phyloP scores from a whole-genome alignment of 1,139 yeast genomes.

The Candida frijolesensis region DNA sequence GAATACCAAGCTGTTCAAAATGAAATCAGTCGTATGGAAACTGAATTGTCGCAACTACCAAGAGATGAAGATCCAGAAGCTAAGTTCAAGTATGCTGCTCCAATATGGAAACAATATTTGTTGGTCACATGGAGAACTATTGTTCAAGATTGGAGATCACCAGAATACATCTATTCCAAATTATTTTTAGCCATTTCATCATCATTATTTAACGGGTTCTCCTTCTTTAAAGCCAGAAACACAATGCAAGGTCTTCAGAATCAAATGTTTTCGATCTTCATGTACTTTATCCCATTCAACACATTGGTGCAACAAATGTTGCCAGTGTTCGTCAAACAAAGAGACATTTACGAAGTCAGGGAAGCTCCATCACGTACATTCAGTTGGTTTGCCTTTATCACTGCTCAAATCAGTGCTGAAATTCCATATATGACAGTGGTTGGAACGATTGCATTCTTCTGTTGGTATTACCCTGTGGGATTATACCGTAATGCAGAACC shows the following conservation, averaged over 20 bases:
- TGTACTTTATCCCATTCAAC: constrained; percentile 48
- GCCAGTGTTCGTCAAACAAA: constrained; percentile 31
- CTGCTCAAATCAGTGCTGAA: constrained; percentile 69
- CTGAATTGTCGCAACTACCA: constrained; percentile 28
- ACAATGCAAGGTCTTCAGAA: constrained; percentile 44
- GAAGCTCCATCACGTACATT: constrained; percentile 34
- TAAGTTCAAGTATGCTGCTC: constrained; percentile 25
- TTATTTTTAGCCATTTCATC: constrained; percentile 34
- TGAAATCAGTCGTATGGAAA: constrained; percentile 33
- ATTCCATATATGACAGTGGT: constrained; percentile 70
- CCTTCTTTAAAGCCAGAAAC: constrained; percentile 35
- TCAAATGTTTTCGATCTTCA: constrained; percentile 55
- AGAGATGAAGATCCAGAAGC: constrained; percentile 23
- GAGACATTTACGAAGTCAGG: constrained; percentile 37
- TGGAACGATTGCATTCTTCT: constrained; percentile 67
- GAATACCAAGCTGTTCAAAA: constrained; percentile 24
- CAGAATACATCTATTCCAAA: constrained; percentile 41
- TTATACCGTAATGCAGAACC: constrained; percentile 54
- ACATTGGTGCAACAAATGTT: constrained; percentile 56
- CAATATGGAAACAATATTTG: constrained; percentile 24
- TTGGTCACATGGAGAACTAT: constrained; percentile 27
- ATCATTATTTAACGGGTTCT: constrained; percentile 49
- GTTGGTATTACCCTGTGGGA: constrained; percentile 84
- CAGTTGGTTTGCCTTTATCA: constrained; percentile 37
- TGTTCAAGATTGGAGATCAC: constrained; percentile 46